Percentiles rank a stretch among this genome's conserved stretches.
These are phyloP conservation scores for Musa troglodytarum DNA, from an alignment of 176 grass and related monocot species.

Conservation along the genomic window DNA sequence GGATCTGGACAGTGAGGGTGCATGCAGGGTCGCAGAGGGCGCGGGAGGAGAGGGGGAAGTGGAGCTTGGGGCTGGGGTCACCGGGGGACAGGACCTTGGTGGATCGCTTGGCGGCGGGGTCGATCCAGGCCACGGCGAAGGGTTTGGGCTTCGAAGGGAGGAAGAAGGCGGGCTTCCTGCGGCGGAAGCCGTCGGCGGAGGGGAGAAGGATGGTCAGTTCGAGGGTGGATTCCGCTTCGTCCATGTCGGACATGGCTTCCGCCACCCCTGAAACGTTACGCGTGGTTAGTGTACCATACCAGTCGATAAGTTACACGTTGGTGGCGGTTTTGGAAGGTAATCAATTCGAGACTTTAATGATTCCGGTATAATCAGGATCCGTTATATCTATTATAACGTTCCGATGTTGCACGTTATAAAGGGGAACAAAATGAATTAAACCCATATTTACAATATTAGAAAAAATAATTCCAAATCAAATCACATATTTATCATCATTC, in stretches of 20 bases:
- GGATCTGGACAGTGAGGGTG: conserved; percentile 23
- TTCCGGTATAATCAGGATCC: no score
- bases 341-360: no score
- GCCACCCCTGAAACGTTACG: not conserved
- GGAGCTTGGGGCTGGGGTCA: conserved; percentile 6
- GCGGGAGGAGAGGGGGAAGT: conserved; percentile 23
- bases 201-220: conserved; percentile 25
- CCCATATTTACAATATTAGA: no score
- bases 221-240: conserved; percentile 20
- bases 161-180: not conserved
- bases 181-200: conserved; percentile 17
- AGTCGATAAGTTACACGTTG: no score
- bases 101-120: conserved; percentile 24
- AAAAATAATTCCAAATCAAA: no score
- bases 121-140: conserved; percentile 30
- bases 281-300: no score
- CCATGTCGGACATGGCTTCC: not conserved
- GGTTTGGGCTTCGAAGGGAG: conserved; percentile 18
- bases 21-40: conserved; percentile 13
- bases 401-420: no score
- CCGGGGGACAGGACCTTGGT: not conserved
- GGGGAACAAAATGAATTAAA: no score
- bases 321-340: no score
- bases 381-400: no score
- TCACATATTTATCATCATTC: no score